These are phyloP conservation scores for Zygoascus sp. DNA, from an alignment of 1,139 yeast genomes.

Conservation along the genomic window DNA sequence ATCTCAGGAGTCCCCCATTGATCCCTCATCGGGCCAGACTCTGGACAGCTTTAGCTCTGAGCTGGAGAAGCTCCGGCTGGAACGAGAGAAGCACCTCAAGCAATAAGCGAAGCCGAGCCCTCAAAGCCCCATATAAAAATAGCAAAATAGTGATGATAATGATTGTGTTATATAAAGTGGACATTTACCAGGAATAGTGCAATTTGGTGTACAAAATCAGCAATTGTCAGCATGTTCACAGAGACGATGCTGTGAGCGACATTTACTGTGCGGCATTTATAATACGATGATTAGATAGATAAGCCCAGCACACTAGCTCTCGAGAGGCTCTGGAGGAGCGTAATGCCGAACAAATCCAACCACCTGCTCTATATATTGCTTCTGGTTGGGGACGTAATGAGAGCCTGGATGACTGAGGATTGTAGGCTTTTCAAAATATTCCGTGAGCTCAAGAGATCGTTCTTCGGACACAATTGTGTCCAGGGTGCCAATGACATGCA, in stretches of 20 bases:
- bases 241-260: no score
- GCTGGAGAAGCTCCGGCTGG: slow-evolving; percentile 25
- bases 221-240: no score
- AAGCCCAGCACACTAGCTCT: no score
- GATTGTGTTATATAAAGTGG: neutral
- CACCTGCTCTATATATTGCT: slow-evolving; percentile 54
- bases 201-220: no score
- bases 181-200: no score
- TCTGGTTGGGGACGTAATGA: slow-evolving; percentile 77
- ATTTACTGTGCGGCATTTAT: no score
- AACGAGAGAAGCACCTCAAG: slow-evolving; percentile 20
- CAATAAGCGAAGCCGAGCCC: neutral
- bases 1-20: slow-evolving; percentile 16
- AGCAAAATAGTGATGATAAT: neutral
- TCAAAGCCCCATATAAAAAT: no score
- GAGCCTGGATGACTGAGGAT: slow-evolving; percentile 76
- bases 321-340: neutral
- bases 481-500: slow-evolving; percentile 80
- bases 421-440: slow-evolving; percentile 48
- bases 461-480: slow-evolving; percentile 86
- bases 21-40: slow-evolving; percentile 28
- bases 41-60: slow-evolving; percentile 25
- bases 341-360: slow-evolving; percentile 28
- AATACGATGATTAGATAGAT: no score
- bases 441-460: slow-evolving; percentile 54